These are phyloP conservation scores for Chaetoceros muelleri DNA, from an alignment of 108 stramenopile species.

Conservation along the genomic window DNA sequence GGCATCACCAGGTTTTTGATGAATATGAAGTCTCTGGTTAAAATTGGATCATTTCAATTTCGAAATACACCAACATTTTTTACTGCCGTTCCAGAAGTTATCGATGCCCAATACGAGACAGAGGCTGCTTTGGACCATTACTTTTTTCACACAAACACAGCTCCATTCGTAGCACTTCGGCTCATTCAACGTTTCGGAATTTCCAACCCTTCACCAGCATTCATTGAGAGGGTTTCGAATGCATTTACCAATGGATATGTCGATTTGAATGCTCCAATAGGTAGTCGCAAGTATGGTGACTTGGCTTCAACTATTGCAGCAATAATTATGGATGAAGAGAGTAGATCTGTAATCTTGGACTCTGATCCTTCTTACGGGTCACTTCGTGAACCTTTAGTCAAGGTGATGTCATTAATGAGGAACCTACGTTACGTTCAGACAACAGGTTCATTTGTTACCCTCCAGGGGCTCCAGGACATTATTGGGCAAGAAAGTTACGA, in stretches of 20 bases:
- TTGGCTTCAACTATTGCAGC: constrained; percentile 19
- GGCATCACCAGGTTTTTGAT: constrained; percentile 30
- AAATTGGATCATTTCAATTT: constrained; percentile 29
- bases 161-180: constrained; percentile 19
- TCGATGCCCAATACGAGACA: constrained; percentile 57
- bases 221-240: constrained; percentile 4
- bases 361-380: constrained; percentile 15
- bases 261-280: not conserved
- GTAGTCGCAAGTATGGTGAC: constrained; percentile 18
- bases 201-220: constrained; percentile 21
- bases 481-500: constrained; percentile 29
- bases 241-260: constrained; percentile 12
- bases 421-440: constrained; percentile 18
- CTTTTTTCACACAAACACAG: constrained; percentile 21
- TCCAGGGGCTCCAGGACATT: constrained; percentile 16
- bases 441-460: constrained; percentile 14
- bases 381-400: constrained; percentile 16
- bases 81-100: constrained; percentile 26
- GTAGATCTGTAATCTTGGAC: constrained; percentile 8
- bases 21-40: constrained; percentile 31
- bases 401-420: constrained; percentile 26
- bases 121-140: constrained; percentile 61
- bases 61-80: constrained; percentile 54
- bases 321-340: constrained; percentile 22
- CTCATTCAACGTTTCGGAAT: constrained; percentile 20